phyloP scores from a whole-genome alignment of 345 rosid species.

The Eutrema japonicum region DNA sequence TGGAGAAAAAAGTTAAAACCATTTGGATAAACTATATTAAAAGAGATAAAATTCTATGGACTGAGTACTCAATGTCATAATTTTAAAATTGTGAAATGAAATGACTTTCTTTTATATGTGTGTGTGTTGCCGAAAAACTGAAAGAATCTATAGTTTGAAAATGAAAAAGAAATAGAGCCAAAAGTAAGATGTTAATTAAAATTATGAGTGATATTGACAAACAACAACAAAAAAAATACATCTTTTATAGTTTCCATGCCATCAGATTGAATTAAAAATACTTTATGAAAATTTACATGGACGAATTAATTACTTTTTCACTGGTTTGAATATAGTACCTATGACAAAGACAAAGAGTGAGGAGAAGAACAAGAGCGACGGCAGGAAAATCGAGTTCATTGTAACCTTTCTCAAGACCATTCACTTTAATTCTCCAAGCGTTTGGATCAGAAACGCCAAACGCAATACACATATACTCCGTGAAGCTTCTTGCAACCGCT shows the following conservation, averaged over 20 bases:
- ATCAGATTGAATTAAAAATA: not conserved
- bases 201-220: not conserved
- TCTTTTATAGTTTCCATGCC: not conserved
- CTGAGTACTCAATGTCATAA: too few species aligned
- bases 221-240: not conserved
- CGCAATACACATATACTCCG: constrained; percentile 73
- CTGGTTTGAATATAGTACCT: constrained; percentile 47
- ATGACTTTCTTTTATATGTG: not conserved
- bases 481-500: constrained; percentile 87
- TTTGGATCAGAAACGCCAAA: constrained; percentile 59
- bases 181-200: not conserved
- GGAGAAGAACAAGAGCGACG: constrained; percentile 80
- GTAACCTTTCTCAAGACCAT: constrained; percentile 64
- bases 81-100: not conserved
- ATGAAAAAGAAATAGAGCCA: not conserved
- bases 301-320: not conserved
- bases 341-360: constrained; percentile 82
- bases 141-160: not conserved
- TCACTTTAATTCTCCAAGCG: constrained; percentile 75
- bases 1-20: not conserved
- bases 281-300: not conserved
- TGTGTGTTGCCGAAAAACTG: not conserved
- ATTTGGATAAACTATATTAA: not conserved
- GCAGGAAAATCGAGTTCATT: constrained; percentile 83
- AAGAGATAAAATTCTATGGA: not conserved